A percentile compares a stretch with the other conserved stretches of the same genome.
These are phyloP conservation scores for Lipomyces orientalis DNA, from an alignment of 805 yeast genomes.

Conservation along the genomic window DNA sequence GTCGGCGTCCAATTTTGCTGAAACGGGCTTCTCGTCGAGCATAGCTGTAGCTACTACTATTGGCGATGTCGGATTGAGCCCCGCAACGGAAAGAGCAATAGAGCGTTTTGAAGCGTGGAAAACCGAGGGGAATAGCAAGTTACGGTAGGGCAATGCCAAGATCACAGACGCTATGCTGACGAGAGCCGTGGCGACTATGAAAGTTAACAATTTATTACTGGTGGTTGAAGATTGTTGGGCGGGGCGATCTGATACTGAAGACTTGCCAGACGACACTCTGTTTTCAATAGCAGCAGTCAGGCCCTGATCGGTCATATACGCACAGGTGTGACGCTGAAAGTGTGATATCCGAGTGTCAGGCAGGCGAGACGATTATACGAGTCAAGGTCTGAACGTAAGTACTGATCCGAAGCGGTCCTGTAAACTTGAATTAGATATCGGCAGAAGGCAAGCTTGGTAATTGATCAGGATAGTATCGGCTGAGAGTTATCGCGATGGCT, in stretches of 20 bases:
- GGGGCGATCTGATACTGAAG: background rate
- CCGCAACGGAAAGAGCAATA: background rate
- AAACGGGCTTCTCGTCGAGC: background rate
- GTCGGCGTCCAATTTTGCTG: background rate
- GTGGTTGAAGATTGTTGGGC: background rate
- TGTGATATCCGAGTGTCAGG: background rate
- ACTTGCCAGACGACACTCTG: background rate
- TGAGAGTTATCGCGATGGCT: too few species aligned
- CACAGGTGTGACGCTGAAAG: too few species aligned
- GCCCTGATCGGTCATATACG: background rate
- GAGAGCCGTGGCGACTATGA: slow-evolving; percentile 11
- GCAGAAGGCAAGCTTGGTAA: too few species aligned
- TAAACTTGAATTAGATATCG: too few species aligned
- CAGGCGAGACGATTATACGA: too few species aligned
- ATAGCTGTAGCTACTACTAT: background rate
- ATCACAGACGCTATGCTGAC: slow-evolving; percentile 10
- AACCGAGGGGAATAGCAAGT: slow-evolving; percentile 4
- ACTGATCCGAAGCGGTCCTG: too few species aligned
- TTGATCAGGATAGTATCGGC: too few species aligned
- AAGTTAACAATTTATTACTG: background rate
- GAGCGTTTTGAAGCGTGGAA: slow-evolving; percentile 5
- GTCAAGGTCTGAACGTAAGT: too few species aligned
- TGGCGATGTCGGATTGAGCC: background rate
- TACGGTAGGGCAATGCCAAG: slow-evolving; percentile 14
- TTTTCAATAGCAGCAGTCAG: background rate